Evolutionary conservation across 129 eudicot species (phyloP).

Genomic region (Helianthus tuberosus): DNA sequence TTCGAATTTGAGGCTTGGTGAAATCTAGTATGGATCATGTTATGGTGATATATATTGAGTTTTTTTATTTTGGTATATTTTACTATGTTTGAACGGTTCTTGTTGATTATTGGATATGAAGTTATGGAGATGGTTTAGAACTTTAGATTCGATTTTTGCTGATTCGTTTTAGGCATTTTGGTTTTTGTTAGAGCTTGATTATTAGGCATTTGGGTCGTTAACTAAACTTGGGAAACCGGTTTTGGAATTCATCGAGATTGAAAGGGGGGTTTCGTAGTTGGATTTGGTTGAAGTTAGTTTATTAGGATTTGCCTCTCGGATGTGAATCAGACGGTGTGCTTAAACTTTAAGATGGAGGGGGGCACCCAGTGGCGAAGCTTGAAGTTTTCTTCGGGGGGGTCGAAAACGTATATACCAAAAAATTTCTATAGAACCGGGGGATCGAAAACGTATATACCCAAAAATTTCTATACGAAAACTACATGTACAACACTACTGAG

Average conservation of each 20-base stretch:
- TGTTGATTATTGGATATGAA: not conserved
- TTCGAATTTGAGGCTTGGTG: slow-evolving; percentile 10
- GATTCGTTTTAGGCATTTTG: not conserved
- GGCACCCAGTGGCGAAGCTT: too few relatives aligned
- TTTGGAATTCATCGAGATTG: too few relatives aligned
- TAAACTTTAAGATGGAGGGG: not conserved
- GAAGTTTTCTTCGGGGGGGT: too few relatives aligned
- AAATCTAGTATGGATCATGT: not conserved
- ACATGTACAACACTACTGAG: too few relatives aligned
- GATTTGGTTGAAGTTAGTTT: not conserved
- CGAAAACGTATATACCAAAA: too few relatives aligned
- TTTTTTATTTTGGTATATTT: not conserved
- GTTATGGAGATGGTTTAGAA: not conserved
- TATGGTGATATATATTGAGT: not conserved
- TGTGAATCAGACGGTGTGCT: not conserved
- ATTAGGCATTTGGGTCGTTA: too few relatives aligned
- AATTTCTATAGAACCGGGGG: too few relatives aligned
- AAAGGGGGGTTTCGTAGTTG: too few relatives aligned
- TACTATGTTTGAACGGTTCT: not conserved
- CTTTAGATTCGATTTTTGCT: not conserved
- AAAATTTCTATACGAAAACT: too few relatives aligned
- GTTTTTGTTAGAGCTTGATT: too few relatives aligned
- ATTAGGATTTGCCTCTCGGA: not conserved
- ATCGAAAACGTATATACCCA: too few relatives aligned
- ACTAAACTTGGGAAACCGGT: too few relatives aligned